Percentiles rank a stretch among this genome's conserved stretches.
Conservation (phyloP, 192 early-diverging fungal species). For the Coemansia sp. region DNA sequence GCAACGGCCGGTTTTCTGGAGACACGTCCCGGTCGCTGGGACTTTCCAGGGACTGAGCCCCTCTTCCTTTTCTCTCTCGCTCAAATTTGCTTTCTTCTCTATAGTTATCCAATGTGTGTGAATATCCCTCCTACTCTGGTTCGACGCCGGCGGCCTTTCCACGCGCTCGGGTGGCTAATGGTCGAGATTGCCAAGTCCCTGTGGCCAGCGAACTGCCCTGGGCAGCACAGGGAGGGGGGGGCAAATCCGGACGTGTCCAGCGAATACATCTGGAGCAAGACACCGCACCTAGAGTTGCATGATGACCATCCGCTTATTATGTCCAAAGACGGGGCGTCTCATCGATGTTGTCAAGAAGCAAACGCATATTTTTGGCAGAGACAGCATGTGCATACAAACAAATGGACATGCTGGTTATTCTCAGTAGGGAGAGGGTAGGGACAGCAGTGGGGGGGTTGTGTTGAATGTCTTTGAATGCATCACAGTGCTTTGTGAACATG, state of each 20-base stretch:
- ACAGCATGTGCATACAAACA: slow-evolving; percentile 32
- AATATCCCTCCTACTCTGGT: no score
- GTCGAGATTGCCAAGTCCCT: slow-evolving; percentile 6
- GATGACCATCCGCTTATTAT: slow-evolving; percentile 23
- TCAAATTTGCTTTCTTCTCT: no score
- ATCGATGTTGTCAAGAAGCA: slow-evolving; percentile 6
- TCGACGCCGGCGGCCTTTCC: no score
- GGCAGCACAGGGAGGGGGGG: background rate
- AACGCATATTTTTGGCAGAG: slow-evolving; percentile 10
- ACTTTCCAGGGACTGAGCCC: no score
- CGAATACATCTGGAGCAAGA: slow-evolving; percentile 27
- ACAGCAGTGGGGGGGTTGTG: background rate
- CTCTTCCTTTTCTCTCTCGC: no score
- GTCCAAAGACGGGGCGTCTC: slow-evolving; percentile 8
- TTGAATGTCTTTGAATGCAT: slow-evolving; percentile 20
- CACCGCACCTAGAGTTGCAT: slow-evolving; percentile 29
- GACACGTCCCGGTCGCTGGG: background rate
- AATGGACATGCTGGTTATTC: slow-evolving; percentile 28
- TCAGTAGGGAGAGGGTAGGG: background rate
- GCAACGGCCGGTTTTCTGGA: background rate
- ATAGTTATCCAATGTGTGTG: background rate
- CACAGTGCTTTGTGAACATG: slow-evolving; percentile 37
- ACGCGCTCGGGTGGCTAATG: slow-evolving; percentile 9
- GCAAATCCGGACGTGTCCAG: slow-evolving; percentile 20
- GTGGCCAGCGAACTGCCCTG: background rate